These are phyloP conservation scores for Astragalus membranaceus DNA, from an alignment of 306 rosid species.

Conservation along the genomic window DNA sequence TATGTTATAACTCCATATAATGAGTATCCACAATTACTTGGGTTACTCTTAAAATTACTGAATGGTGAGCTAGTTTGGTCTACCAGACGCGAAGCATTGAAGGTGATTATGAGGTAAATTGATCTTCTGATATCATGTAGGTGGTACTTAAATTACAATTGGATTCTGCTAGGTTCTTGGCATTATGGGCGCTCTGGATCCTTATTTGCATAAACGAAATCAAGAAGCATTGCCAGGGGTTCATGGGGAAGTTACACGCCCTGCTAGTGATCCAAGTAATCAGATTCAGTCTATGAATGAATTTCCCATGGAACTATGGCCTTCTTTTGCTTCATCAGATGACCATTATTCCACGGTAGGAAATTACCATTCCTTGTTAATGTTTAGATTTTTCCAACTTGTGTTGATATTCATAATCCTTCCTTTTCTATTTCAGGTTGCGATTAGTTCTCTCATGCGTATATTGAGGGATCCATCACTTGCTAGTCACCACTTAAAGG, in stretches of 20 bases:
- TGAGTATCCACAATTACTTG: slow-evolving; percentile 81
- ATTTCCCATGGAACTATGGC: slow-evolving; percentile 79
- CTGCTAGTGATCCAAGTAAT: slow-evolving; percentile 82
- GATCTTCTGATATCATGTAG: not conserved
- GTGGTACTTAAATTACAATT: slow-evolving; percentile 7
- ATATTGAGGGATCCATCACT: slow-evolving; percentile 97
- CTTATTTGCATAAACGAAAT: slow-evolving; percentile 83
- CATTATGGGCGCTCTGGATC: slow-evolving; percentile 98
- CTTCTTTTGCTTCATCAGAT: slow-evolving; percentile 89
- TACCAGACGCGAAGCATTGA: slow-evolving; percentile 91
- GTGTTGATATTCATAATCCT: not conserved
- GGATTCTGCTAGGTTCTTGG: slow-evolving; percentile 73
- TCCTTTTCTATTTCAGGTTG: slow-evolving; percentile 54
- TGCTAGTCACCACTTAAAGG: slow-evolving; percentile 84
- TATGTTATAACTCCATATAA: slow-evolving; percentile 95
- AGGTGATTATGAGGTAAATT: slow-evolving; percentile 48
- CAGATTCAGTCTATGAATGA: slow-evolving; percentile 90
- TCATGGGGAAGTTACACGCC: slow-evolving; percentile 75
- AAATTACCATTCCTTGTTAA: slow-evolving; percentile 11
- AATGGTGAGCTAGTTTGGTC: slow-evolving; percentile 98
- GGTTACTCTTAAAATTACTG: slow-evolving; percentile 80
- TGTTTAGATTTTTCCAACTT: slow-evolving; percentile 2
- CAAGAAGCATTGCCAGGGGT: slow-evolving; percentile 72
- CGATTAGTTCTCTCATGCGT: slow-evolving; percentile 94
- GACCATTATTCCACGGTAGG: slow-evolving; percentile 88